These are phyloP conservation scores for Adiantum capillusveneris DNA, from an alignment of 75 land plant species.

Conservation along the genomic window DNA sequence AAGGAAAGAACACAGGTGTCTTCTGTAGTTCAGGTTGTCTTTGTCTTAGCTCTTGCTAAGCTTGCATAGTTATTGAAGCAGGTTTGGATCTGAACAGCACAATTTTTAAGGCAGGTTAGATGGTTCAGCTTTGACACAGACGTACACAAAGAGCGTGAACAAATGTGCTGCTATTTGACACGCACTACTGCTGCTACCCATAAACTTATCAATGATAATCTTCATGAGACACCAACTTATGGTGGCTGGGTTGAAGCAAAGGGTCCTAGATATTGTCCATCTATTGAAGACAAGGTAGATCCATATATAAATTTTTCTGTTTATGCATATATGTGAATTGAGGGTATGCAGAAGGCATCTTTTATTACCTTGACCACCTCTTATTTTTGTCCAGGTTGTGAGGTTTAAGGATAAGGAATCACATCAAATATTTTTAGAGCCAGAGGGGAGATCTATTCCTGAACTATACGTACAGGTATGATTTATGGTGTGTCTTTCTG, in stretches of 20 bases:
- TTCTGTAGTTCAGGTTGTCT: no score
- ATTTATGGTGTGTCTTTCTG: neutral
- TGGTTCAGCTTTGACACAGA: conserved; percentile 97
- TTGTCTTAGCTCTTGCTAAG: neutral
- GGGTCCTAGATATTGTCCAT: conserved; percentile 98
- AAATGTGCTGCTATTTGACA: conserved; percentile 94
- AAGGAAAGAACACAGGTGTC: no score
- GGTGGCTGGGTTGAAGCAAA: conserved; percentile 99
- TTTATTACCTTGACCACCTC: no score
- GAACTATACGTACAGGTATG: conserved; percentile 58
- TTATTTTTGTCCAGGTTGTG: conserved; percentile 55
- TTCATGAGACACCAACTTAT: conserved; percentile 98
- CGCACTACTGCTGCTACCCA: conserved; percentile 84
- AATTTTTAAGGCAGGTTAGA: conserved; percentile 49
- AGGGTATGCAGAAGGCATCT: no score
- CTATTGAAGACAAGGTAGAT: conserved; percentile 97
- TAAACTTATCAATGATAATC: conserved; percentile 67
- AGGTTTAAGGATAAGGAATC: conserved; percentile 92
- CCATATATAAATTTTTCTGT: no score
- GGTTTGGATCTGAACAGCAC: neutral
- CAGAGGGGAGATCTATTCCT: conserved; percentile 92
- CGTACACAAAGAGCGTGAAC: conserved; percentile 77
- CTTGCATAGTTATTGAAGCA: no score
- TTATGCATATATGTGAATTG: no score
- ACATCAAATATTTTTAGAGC: conserved; percentile 97